Base-by-base conservation (phyloP, 2,329 filamentous ascomycete genomes). In the Graphium sp. region DNA sequence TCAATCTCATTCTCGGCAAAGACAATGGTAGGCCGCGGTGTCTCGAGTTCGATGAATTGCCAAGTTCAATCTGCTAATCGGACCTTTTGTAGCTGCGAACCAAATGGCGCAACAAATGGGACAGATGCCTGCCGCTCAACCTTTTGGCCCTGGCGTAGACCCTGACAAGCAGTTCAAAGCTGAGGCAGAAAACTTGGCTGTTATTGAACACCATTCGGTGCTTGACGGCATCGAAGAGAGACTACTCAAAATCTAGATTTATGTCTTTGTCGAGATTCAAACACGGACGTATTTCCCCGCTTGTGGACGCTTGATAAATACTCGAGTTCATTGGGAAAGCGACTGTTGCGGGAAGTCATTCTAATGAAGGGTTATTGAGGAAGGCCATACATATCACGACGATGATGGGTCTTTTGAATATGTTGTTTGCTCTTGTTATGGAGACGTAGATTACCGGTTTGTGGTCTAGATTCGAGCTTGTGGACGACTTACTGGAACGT, bases 131-230 rank as follows among this genome's bases (percentile, higher is more conserved):
- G 73, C 74, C 38, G 68, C 66, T 18, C 71, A 85, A 45, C 78
- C 89, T 59, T 92, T 93, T 52, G 84, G 81, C 18, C 85, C 89
- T 1, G 85, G 87, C 15, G 78, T 89, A 44, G 91, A 98, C 47
- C 83, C 85, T 0, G 80, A 95, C 55, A 98, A 98, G 63, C 70
- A 93, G 49, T 98, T 94, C 55, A 63, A 77, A 49, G 81, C 64
- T 26, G 89, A 98, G 56, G 81, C 81, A 3, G 89, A 98, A 62
- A 98, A 98, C 52, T 53, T 98, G 36, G 85, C 91, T 41, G 89
- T 98, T 15, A 67, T 92, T 44, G 85, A 93, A 49, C 87, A 95
- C 52, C 80, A 83, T 48, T 94, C 81, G 43, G 82, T 94, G 37
- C 58, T 95, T 34, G 81, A 92, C 42, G 78, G 78, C 12, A 76